Evolutionary conservation across 1,284 basidiomycete species (phyloP), one percentile per base, ranked within the genome.

Genomic region (Sporisorium exsertum): DNA sequence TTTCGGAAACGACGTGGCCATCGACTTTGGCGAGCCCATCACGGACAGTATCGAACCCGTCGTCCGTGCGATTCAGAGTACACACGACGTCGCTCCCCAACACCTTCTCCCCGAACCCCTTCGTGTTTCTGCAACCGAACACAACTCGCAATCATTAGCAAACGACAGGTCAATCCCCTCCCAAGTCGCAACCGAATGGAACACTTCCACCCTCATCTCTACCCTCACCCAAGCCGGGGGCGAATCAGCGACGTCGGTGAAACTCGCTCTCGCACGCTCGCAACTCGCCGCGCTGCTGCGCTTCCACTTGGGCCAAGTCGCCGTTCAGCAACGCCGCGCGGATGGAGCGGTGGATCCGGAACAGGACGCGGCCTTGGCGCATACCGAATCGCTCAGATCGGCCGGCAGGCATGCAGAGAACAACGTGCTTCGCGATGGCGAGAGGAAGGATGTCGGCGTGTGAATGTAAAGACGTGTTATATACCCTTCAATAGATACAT

Each of bases 1-100:
- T 2, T 71, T 74, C 8, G 81, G 81, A 9, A 65, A 78, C 8
- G 67, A 81, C 35, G 64, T 85, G 9, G 54, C 69, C 6, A 78
- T 85, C 51, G 62, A 61, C 13, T 84, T 85, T 56, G 82, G 83
- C 43, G 63, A 78, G 26, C 81, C 83, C 3, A 63, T 85, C 32
- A 57, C 54, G 12, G 47, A 63, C 4, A 7, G 15, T 4, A 45
- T 80, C 7, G 63, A 63, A 20, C 70, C 78, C 5, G 53, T 74
- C 2, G 32, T 79, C 1, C 40, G 58, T 2, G 60, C 64, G 6
- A 67, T 69, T 20, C 42, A 50, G n/a, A 10, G 33, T 3, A 54
- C 45, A 2, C 37, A 45, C 13, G 57, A 57, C 45, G n/a, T 65
- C 5, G 63, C 69, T 15, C 72, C 72, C n/a, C 50, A 51, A 32